Base-by-base conservation (phyloP, 495 filamentous ascomycete species). In the Mytilinidion resinicola region DNA sequence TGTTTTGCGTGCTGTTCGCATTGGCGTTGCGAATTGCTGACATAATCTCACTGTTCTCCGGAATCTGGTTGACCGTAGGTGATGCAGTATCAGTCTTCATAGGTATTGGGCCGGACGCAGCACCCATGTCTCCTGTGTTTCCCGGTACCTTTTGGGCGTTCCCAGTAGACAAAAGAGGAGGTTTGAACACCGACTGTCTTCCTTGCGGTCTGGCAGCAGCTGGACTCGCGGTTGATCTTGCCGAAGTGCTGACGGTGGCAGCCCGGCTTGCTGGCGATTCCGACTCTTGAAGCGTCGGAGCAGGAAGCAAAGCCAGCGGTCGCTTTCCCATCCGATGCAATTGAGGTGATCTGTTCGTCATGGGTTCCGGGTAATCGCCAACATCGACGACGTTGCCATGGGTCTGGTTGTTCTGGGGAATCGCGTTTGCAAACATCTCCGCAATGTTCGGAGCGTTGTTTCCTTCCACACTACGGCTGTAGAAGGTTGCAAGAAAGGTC, bases 401-500 rank as follows among this genome's bases (percentile, higher is more conserved):
- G 14, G 52, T 61, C 39, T 69, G 67, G 37, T 66, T 57, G 17
- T 67, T 69, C 42, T 68, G 64, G 43, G 73, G 70, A 1, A 74
- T 62, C 11, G 70, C 65, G 17, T 72, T 60, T 1, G 44, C 64
- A 59, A 75, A 74, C 68, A 75, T 69, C 47, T 71, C 69, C 11
- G 69, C 63, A 25, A 75, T 67, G 43, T 64, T 66, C 56, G 48
- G 68, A 39, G 55, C 69, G 51, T 82, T 76, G 53, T 61, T 63
- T 6, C 81, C 82, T 51, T 85, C 82, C 30, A 89, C 70, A 59
- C 82, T 87, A 56, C 85, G 87, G 64, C 93, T 88, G 76, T 96
- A 98, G 9, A 98, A 90, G 9, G 93, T 96, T 15, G 93, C 95
- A 3, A 98, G 80, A 70, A 97, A 98, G 34, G 90, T 96, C 14